phyloP scores from a whole-genome alignment of 768 basidiomycete species.

The Pleurotus cornucopiae region DNA sequence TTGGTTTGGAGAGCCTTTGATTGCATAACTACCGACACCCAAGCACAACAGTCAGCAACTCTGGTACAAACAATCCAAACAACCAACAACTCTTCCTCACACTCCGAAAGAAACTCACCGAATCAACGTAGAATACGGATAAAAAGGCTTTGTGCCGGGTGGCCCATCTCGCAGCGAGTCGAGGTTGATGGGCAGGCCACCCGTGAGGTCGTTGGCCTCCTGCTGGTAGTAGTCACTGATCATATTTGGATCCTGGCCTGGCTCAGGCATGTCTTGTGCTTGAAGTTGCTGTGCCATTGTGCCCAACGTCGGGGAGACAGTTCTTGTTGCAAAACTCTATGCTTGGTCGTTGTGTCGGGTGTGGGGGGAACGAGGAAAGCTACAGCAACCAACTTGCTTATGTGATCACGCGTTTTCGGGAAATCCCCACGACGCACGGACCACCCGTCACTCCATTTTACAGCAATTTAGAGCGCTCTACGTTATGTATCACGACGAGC shows the following conservation, averaged over 20 bases:
- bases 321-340: conserved; percentile 17
- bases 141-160: conserved; percentile 86
- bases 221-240: conserved; percentile 63
- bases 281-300: conserved; percentile 50
- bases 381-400: conserved; percentile 3
- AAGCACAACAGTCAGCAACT: conserved; percentile 12
- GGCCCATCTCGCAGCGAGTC: conserved; percentile 85
- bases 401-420: conserved; percentile 12
- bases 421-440: conserved; percentile 15
- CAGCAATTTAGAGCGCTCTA: conserved; percentile 8
- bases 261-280: conserved; percentile 58
- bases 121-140: conserved; percentile 88
- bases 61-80: conserved; percentile 7
- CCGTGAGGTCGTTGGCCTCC: conserved; percentile 68
- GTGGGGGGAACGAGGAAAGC: conserved; percentile 20
- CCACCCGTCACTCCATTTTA: conserved; percentile 10
- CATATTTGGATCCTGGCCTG: conserved; percentile 27
- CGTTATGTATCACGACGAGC: background rate
- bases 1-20: conserved; percentile 87
- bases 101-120: conserved; percentile 47
- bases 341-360: conserved; percentile 23
- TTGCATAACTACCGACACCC: conserved; percentile 62
- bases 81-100: conserved; percentile 13
- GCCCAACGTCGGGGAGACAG: conserved; percentile 4
- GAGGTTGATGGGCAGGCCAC: conserved; percentile 81